Evolutionary conservation across 108 stramenopile genomes (phyloP).

Genomic region (Aurantiochytrium sp.): DNA sequence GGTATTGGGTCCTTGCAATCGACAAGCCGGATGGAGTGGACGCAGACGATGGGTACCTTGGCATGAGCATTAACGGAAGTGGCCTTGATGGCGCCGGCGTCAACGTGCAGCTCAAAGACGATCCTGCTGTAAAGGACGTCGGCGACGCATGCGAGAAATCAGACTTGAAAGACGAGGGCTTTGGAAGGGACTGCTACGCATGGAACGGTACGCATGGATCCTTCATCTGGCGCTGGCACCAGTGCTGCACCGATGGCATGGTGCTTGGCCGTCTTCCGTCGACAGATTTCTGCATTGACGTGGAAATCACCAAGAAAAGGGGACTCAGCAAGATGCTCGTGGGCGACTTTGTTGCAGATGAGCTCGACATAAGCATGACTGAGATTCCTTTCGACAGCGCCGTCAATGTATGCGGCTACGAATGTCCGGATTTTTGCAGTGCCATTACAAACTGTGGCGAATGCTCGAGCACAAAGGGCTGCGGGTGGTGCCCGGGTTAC

Average conservation of each 20-base stretch:
- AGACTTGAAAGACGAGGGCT: not conserved
- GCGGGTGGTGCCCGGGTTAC: not conserved
- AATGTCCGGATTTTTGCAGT: not conserved
- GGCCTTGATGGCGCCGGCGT: not conserved
- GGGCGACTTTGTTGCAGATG: not conserved
- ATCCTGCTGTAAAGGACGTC: not conserved
- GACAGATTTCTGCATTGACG: not conserved
- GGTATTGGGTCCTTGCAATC: not conserved
- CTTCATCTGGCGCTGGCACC: not conserved
- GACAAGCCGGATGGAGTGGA: not conserved
- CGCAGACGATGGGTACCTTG: not conserved
- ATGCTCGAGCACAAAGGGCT: not conserved
- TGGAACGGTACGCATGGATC: not conserved
- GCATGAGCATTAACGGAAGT: not conserved
- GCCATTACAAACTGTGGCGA: not conserved
- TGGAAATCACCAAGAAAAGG: not conserved
- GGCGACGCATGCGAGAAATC: not conserved
- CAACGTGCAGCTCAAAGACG: not conserved
- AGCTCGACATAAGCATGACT: not conserved
- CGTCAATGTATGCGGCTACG: not conserved
- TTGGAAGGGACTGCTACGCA: not conserved
- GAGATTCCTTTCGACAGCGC: not conserved
- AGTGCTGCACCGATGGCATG: conserved; percentile 1
- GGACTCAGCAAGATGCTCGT: not conserved
- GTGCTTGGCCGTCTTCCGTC: not conserved